A percentile compares a stretch with the other conserved stretches of the same genome.
These are phyloP conservation scores for Viridothelium virens DNA, from an alignment of 495 filamentous ascomycete species.

Conservation along the genomic window DNA sequence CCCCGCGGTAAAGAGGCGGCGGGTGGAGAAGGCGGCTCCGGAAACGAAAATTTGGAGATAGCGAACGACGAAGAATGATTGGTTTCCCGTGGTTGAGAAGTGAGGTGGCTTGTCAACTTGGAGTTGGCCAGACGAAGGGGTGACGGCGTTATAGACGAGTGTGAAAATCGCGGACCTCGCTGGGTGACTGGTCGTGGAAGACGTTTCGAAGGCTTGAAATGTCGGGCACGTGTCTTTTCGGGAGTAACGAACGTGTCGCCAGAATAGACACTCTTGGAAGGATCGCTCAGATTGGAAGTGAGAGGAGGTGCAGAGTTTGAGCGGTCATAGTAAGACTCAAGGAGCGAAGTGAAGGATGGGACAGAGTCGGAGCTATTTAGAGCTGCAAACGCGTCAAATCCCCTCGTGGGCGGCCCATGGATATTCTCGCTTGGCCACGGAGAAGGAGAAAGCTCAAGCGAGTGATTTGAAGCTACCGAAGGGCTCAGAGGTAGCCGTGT, in stretches of 20 bases:
- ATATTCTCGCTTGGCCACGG: not conserved
- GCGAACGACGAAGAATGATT: conserved; percentile 4
- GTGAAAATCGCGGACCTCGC: not conserved
- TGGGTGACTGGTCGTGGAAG: conserved; percentile 2
- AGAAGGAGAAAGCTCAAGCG: conserved; percentile 1
- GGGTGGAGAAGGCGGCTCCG: not conserved
- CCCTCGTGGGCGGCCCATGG: not conserved
- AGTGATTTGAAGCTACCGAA: not conserved
- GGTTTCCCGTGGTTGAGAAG: not conserved
- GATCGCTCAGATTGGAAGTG: not conserved
- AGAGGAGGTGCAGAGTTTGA: conserved; percentile 4
- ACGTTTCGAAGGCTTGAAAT: conserved; percentile 11
- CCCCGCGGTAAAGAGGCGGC: not conserved
- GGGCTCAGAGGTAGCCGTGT: not conserved
- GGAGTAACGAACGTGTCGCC: not conserved
- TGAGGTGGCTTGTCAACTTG: not conserved
- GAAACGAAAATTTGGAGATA: conserved; percentile 5
- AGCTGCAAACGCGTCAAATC: not conserved
- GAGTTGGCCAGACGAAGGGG: not conserved
- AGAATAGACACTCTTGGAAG: not conserved
- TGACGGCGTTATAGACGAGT: not conserved
- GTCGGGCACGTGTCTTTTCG: not conserved
- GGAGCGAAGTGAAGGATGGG: conserved; percentile 11
- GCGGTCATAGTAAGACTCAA: conserved; percentile 8
- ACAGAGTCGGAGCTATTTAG: not conserved